These are phyloP conservation scores for Guyanaporus albipodus DNA, from an alignment of 768 basidiomycete genomes.

Conservation along the genomic window DNA sequence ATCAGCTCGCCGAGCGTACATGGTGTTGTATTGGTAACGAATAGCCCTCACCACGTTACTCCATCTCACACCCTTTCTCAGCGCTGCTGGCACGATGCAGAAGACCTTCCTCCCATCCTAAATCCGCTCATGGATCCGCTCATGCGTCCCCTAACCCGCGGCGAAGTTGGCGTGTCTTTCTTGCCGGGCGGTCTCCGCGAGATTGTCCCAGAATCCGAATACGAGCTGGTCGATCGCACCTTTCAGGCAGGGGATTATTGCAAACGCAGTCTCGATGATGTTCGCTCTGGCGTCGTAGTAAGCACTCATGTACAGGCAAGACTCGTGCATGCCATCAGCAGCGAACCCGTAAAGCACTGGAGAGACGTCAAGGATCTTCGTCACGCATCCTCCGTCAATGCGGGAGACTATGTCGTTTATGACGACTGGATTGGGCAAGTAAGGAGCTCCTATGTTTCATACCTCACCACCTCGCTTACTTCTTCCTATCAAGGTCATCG, in stretches of 20 bases:
- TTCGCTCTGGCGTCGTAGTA: slow-evolving; percentile 73
- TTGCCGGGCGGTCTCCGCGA: slow-evolving; percentile 51
- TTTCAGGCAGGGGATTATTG: slow-evolving; percentile 79
- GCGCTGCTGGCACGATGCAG: slow-evolving; percentile 89
- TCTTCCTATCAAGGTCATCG: slow-evolving; percentile 52
- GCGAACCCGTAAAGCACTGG: slow-evolving; percentile 59
- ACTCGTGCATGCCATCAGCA: slow-evolving; percentile 72
- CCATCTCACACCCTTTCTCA: slow-evolving; percentile 30
- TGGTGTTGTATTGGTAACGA: slow-evolving; percentile 64
- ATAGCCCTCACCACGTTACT: background rate
- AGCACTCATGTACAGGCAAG: slow-evolving; percentile 57
- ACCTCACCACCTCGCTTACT: slow-evolving; percentile 8
- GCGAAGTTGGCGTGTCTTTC: slow-evolving; percentile 82
- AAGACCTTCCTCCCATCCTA: slow-evolving; percentile 52
- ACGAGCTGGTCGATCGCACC: slow-evolving; percentile 69
- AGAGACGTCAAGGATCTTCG: slow-evolving; percentile 54
- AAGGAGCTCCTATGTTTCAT: slow-evolving; percentile 23
- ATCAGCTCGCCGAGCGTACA: slow-evolving; percentile 38
- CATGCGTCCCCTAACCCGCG: slow-evolving; percentile 67
- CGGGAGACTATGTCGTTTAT: slow-evolving; percentile 78
- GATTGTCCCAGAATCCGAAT: slow-evolving; percentile 66
- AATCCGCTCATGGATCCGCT: slow-evolving; percentile 57
- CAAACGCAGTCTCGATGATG: slow-evolving; percentile 72
- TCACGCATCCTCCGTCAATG: slow-evolving; percentile 55
- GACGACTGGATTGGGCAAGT: slow-evolving; percentile 92